Base-by-base conservation (phyloP, 345 rosid species). In the Eucalyptus pauciflora region DNA sequence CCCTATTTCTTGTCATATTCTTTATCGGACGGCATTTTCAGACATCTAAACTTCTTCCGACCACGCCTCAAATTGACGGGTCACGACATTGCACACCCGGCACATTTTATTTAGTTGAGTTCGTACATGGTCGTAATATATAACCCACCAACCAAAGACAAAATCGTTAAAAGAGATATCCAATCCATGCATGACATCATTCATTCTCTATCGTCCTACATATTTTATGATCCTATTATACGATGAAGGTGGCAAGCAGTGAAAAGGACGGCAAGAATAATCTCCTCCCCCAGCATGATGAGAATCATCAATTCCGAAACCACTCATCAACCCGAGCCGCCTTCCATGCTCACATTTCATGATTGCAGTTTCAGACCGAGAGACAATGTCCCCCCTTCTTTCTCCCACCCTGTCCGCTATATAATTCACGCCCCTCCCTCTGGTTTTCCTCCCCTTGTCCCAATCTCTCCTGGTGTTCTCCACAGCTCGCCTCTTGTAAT, bases 331-430 rank as follows among this genome's bases (percentile, higher is more conserved):
- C 92, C 93, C 97, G 96, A 41, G 99, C 98, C 97, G 98, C 96
- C 98, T 94, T 96, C 95, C 95, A 91, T 94, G 98, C 96, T 93
- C 90, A 91, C 97, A 90, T 94, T 93, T 92, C 97, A 96, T 97
- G 97, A 96, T 96, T 96, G 96, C 94, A 92, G 94, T 95, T 97
- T 94, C 97, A 94, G 99, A 91, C 24, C 33, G 27, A 49, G 67
- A 33, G 88, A 85, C 29, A 85, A 64, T 20, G 46, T 13, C 33
- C 37, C 49, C 48, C 76, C 88, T 12, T 80, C 79, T 50, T 29
- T 54, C n/a, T 89, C 41, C 48, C 29, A 10, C 85, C 24, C 22
- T 76, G 85, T 76, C 85, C 29, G 2, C 48, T 41, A 76, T 76
- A 76, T 76, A 76, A 76, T 20, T 41, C 85, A 43, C 29, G 13